Base-by-base conservation (phyloP, 2,329 filamentous ascomycete genomes). In the Colletotrichum tabaci region DNA sequence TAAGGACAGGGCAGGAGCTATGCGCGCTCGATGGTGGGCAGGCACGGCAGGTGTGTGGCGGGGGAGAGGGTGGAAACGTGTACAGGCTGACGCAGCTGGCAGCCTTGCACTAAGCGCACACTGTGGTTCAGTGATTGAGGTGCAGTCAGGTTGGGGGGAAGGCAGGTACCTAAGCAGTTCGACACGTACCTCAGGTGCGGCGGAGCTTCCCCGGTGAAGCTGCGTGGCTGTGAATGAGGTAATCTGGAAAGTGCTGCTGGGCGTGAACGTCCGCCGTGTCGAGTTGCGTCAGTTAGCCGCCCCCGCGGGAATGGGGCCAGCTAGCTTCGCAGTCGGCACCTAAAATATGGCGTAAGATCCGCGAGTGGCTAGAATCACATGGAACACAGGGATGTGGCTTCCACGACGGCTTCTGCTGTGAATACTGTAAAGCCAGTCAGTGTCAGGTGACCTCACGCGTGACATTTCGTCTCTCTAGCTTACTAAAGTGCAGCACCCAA, bases 31-130 rank as follows among this genome's bases (percentile, higher is more conserved):
- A 42, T 57, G 63, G 56, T 67, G 67, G 67, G 56, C 35, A 42
- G 66, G 63, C 18, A 44, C 35, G 35, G 35, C 35, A 38, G 40
- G 61, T 46, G 50, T 47, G 65, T 64, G 66, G 68, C 65, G 68
- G 68, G 63, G 66, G 68, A 57, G 68, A 66, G 56, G 66, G 16
- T 47, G 21, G 47, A 66, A 30, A 71, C 57, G 68, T 58, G 23
- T 66, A 49, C 58, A 68, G 65, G 69, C 69, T 72, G 69, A 72
- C 69, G 69, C 69, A 70, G 60, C 66, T 61, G 49, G 30, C 35
- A 67, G 67, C 67, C 67, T 71, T 46, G 63, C 49, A 56, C 62
- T 8, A 49, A 35, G 9, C 26, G 26, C 26, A 30, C 26, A 30
- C 26, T 30, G 26, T 30, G 26, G 26, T 30, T 30, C 26, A 30